Percentiles rank a stretch among this genome's conserved stretches.
Evolutionary conservation across 129 eudicot species (phyloP).

Genomic region (Centaurea solstitialis): DNA sequence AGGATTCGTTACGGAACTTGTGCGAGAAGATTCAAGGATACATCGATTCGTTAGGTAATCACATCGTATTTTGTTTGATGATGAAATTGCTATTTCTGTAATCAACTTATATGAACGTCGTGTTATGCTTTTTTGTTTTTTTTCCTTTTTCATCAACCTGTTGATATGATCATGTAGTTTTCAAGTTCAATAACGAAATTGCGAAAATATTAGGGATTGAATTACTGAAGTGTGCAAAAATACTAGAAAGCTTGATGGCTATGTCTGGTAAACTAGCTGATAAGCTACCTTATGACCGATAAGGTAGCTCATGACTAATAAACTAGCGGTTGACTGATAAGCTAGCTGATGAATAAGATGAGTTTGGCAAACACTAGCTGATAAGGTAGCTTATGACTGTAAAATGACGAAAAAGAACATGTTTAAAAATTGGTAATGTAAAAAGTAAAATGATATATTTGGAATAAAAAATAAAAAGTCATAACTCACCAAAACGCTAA

Average conservation of each 20-base stretch:
- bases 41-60: conserved; percentile 74
- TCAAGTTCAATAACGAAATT: not conserved
- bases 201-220: not conserved
- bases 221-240: not conserved
- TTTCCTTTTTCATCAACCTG: not conserved
- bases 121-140: not conserved
- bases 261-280: no score
- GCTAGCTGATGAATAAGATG: no score
- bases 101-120: not conserved
- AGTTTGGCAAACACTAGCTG: no score
- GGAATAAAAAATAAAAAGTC: no score
- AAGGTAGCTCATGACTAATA: no score
- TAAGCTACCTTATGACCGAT: no score
- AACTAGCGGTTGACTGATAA: no score
- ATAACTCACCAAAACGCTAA: no score
- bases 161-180: not conserved
- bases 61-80: not conserved
- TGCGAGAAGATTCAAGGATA: conserved; percentile 51
- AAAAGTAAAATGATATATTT: no score
- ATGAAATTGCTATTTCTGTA: not conserved
- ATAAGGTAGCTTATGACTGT: no score
- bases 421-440: no score
- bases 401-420: no score
- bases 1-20: conserved; percentile 45
- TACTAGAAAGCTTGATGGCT: not conserved